Evolutionary conservation across 2,329 filamentous ascomycete genomes (phyloP).

Genomic region (Trichophyton verrucosum): DNA sequence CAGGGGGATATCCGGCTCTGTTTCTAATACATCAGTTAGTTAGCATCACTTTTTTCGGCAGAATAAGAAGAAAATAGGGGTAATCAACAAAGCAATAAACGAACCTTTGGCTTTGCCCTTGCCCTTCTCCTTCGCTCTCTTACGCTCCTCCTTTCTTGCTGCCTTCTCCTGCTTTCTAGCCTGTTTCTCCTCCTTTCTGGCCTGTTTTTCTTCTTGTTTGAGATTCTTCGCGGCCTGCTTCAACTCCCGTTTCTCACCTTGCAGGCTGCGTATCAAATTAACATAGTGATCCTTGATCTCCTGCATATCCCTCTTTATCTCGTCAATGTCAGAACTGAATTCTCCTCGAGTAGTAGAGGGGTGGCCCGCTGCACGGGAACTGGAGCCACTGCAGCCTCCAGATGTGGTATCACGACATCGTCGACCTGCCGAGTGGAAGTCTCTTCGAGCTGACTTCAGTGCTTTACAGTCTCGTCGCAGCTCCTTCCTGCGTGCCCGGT

Average conservation of each 20-base stretch:
- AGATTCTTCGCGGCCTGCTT: slow-evolving; percentile 11
- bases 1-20: neutral
- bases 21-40: neutral
- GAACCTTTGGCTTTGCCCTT: slow-evolving; percentile 2
- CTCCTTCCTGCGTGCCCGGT: slow-evolving; percentile 4
- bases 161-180: slow-evolving; percentile 7
- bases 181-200: slow-evolving; percentile 9
- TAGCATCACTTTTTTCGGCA: neutral
- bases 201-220: slow-evolving; percentile 13
- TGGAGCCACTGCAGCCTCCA: slow-evolving; percentile 21
- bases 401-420: slow-evolving; percentile 10
- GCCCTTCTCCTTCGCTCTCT: slow-evolving; percentile 7
- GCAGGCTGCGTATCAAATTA: slow-evolving; percentile 23
- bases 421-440: neutral
- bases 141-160: slow-evolving; percentile 4
- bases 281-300: slow-evolving; percentile 28
- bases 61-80: neutral
- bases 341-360: neutral
- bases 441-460: slow-evolving; percentile 8
- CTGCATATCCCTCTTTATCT: slow-evolving; percentile 23
- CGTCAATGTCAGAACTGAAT: neutral
- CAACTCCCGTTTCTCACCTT: slow-evolving; percentile 16
- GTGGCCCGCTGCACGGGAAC: too few species aligned
- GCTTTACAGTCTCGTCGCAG: slow-evolving; percentile 8
- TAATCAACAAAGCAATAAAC: neutral